A percentile compares a stretch with the other conserved stretches of the same genome.
Evolutionary conservation across 2,329 filamentous ascomycete genomes (phyloP).

Genomic region (Xylariaceae sp.): DNA sequence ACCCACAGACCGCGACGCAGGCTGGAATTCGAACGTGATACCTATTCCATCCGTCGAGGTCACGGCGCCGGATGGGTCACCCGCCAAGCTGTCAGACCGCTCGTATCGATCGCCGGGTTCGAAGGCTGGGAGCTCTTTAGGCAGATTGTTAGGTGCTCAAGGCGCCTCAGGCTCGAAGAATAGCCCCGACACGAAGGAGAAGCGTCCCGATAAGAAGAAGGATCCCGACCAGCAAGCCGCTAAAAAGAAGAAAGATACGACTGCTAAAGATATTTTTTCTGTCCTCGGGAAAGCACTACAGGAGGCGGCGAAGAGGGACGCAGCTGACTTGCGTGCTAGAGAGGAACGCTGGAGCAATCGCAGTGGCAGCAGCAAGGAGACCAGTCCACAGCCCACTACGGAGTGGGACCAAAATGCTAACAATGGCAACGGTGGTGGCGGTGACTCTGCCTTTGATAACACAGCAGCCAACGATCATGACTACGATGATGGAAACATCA

Average conservation of each 20-base stretch:
- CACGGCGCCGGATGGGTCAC: constrained; percentile 14
- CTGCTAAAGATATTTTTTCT: neutral
- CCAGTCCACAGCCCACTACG: constrained; percentile 20
- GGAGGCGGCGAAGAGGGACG: constrained; percentile 23
- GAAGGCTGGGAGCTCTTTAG: neutral
- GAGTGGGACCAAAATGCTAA: constrained; percentile 17
- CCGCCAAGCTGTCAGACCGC: constrained; percentile 3
- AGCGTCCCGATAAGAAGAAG: constrained; percentile 18
- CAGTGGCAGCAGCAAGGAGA: constrained; percentile 28
- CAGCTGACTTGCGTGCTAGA: constrained; percentile 22
- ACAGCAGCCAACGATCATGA: constrained; percentile 8
- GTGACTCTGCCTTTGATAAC: constrained; percentile 14
- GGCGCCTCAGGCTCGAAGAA: constrained; percentile 26
- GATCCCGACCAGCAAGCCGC: neutral
- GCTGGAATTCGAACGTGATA: constrained; percentile 35
- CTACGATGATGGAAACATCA: neutral
- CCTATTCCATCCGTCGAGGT: constrained; percentile 28
- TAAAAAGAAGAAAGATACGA: neutral
- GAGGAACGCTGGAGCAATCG: constrained; percentile 28
- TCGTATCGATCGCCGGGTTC: neutral
- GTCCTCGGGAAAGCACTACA: constrained; percentile 13
- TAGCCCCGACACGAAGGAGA: constrained; percentile 16
- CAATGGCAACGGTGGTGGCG: neutral
- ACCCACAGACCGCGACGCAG: constrained; percentile 30
- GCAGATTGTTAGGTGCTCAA: constrained; percentile 29